Evolutionary conservation across 2,329 filamentous ascomycete genomes (phyloP).

Genomic region (Thielaviopsis populi): DNA sequence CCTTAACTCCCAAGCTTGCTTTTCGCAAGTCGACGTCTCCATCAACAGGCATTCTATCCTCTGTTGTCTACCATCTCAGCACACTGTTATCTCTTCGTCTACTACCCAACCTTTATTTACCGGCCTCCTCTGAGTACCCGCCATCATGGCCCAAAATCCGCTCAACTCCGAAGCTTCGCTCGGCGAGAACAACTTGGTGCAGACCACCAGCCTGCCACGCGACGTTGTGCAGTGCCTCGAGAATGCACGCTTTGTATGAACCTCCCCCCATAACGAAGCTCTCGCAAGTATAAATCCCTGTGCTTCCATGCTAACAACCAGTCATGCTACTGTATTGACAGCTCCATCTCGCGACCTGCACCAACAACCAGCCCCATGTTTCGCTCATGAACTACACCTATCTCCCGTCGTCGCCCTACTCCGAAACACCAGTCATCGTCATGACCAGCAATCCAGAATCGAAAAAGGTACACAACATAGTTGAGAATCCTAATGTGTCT

Average conservation of each 20-base stretch:
- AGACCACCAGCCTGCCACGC: slow-evolving; percentile 54
- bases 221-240: slow-evolving; percentile 85
- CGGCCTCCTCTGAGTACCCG: background rate
- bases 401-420: slow-evolving; percentile 61
- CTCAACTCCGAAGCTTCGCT: slow-evolving; percentile 63
- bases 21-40: no score
- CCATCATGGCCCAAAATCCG: slow-evolving; percentile 42
- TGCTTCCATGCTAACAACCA: background rate
- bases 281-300: background rate
- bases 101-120: background rate
- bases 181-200: slow-evolving; percentile 46
- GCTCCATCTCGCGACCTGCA: slow-evolving; percentile 91
- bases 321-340: slow-evolving; percentile 25
- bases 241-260: slow-evolving; percentile 79
- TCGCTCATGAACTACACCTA: slow-evolving; percentile 99
- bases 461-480: slow-evolving; percentile 67
- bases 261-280: background rate
- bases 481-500: slow-evolving; percentile 73
- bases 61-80: background rate
- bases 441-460: slow-evolving; percentile 77
- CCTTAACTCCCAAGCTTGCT: no score
- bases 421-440: slow-evolving; percentile 66
- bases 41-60: background rate
- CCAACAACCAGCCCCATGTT: slow-evolving; percentile 70
- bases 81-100: background rate